Base-by-base conservation (phyloP, 306 rosid genomes). In the Benincasa hispida region DNA sequence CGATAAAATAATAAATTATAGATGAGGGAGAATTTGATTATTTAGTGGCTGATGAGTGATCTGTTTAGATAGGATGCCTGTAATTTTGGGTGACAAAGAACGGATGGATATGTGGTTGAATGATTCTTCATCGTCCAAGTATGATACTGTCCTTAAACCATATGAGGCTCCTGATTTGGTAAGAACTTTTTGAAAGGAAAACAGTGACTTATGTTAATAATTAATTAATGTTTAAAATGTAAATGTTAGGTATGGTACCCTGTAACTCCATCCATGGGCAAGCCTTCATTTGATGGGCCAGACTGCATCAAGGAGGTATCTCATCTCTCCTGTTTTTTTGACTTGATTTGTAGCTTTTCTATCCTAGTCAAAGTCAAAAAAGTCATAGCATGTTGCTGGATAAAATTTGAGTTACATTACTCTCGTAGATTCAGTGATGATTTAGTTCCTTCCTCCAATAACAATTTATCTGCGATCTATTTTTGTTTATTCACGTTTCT, bases 11-110 rank as follows among this genome's bases (percentile, higher is more conserved):
- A 19, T 65, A 19, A 34, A 34, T 10, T 65, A 35, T 65, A 65
- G 50, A 65, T 35, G 48, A 34, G 27, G 9, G 22, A 18, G 25
- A 63, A 35, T 63, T 34, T 34, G 21, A 34, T 35, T 65, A 62
- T 83, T 65, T 28, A 39, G 76, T 25, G n/a, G 63, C 77, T 18
- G 15, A 41, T 39, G n/a, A 68, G 48, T 76, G 45, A 53, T 78
- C 78, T 80, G 34, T 76, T 65, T 73, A 89, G 98, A 90, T 81
- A 88, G 97, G 84, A 94, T 93, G 98, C 98, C 98, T 72, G 93
- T 89, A 80, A 87, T 93, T 81, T 85, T 91, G 79, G 89, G 95
- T n/a, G 88, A 86, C 87, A 87, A 87, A 85, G 89, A 74, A 67
- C 83, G 90, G 28, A 87, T 84, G 21, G 95, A 90, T 80, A 74